Base-by-base conservation (phyloP, 1,139 yeast species). In the Taiozyma onychis region DNA sequence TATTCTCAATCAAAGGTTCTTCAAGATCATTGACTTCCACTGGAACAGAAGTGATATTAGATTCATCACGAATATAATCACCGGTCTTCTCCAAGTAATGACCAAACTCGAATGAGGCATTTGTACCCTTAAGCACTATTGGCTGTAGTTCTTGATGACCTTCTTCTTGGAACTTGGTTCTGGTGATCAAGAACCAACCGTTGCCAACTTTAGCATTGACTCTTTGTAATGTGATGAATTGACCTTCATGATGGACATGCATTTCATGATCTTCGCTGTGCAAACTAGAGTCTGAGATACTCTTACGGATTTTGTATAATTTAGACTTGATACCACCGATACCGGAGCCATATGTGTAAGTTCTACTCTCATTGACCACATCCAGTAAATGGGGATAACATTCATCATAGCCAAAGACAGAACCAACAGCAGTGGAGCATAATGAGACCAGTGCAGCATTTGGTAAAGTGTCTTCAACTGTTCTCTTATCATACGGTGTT, bases 341-440 rank as follows among this genome's bases (percentile, higher is more conserved):
- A 41, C 98, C 98, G 41, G 75, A 73, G 24, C 72, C 75, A 59
- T 73, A 76, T 1, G 82, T 74, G 61, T 93, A 93, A 11, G 69
- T 71, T 57, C 96, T 77, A 2, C 67, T 70, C 64, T 93, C 99
- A 37, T 74, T 69, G n/a, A 93, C 99, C 46, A 93, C 85, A 64
- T 90, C 85, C 45, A 93, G 72, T 42, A 89, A 72, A 43, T 78
- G 74, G 4, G 98, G 97, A 64, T 85, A 93, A 49, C 93, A 80
- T 68, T 93, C 99, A 65, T 93, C 99, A 62, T 82, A 90, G 18
- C 99, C 99, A 69, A 88, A 85, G 1, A 90, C 95, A 1, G 97
- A 86, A 1, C 99, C 99, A 51, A 90, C 86, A 2, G 97, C 97
- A 49, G 96, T 88, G 0, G 96, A 84, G 59, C 98, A 91, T 67